Evolutionary conservation across 331 rosid genomes (phyloP).

Genomic region (Erythrophleum ivorense): DNA sequence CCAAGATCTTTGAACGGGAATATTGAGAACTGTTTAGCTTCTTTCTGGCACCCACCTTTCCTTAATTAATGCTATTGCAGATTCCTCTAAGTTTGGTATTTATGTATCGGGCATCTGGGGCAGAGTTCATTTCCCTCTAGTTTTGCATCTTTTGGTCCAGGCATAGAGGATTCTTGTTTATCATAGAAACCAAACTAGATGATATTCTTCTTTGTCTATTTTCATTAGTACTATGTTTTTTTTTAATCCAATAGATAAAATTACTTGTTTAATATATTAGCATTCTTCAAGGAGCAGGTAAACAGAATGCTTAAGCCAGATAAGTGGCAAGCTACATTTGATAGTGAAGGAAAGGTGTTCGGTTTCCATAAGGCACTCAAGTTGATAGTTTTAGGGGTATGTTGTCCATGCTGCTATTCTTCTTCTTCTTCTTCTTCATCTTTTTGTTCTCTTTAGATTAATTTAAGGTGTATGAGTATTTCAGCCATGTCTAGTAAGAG

Average conservation of each 20-base stretch:
- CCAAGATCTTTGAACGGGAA: conserved; percentile 1
- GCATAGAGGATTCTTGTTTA: neutral
- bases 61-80: conserved; percentile 23
- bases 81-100: conserved; percentile 23
- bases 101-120: neutral
- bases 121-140: conserved; percentile 1
- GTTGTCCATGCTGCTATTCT: conserved; percentile 38
- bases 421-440: conserved; percentile 4
- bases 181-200: neutral
- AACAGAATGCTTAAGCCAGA: conserved; percentile 91
- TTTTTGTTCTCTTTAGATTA: conserved; percentile 4
- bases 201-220: neutral
- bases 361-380: conserved; percentile 90
- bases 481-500: neutral
- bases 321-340: conserved; percentile 83
- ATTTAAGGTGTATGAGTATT: neutral
- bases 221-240: neutral
- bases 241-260: neutral
- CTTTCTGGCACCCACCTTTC: neutral
- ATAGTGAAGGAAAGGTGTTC: conserved; percentile 76
- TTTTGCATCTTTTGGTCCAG: neutral
- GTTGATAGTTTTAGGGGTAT: conserved; percentile 82
- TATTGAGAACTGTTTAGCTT: neutral
- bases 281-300: conserved; percentile 56
- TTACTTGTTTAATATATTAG: conserved; percentile 25